Evolutionary conservation across 768 basidiomycete species (phyloP), one percentile per base, ranked within the genome.

Genomic region (Tricholoma saponaceum): DNA sequence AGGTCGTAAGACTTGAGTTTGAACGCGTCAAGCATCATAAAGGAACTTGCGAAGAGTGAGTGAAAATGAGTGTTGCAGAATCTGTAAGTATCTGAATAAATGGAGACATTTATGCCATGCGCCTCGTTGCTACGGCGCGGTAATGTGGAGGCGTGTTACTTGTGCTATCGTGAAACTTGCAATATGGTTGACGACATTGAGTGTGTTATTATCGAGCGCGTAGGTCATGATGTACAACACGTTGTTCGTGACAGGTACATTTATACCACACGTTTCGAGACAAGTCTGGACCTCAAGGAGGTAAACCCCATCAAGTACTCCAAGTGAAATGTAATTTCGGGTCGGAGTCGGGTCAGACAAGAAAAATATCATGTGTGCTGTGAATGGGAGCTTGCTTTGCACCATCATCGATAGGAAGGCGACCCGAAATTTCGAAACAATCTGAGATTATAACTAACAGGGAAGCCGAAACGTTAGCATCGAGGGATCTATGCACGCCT

Each of bases 1-100:
- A 91, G 81, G 74, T 90, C 82, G 66, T 85, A 90, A 18, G 85
- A 81, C 64, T 90, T 90, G 67, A 89, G 77, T 73, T 87, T 90
- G 81, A 92, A 91, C 55, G 86, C 87, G 66, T 84, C 83, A 30
- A 90, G 80, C 78, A 90, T 83, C 25, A 54, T 66, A 25, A 47
- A 57, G 51, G 44, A 52, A 35, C 39, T 47, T 46, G 41, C 18
- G 51, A 50, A 46, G 47, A 47, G 54, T 52, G 35, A 33, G 53
- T 6, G 10, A 4, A 4, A 28, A 20, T 33, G 9, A 51, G 51
- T 53, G 44, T 52, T 22, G 20, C 52, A 57, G 44, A 22, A 52
- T 25, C 44, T 51, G n/a, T 41, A 35, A 33, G 25, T 10, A 14
- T 20, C 23, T 33, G 13, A 26, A 35, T 23, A 25, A 35, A 30